Evolutionary conservation across 1,139 yeast genomes (phyloP), one percentile per base, ranked within the genome.

Genomic region (Eremothecium cymbalariae): DNA sequence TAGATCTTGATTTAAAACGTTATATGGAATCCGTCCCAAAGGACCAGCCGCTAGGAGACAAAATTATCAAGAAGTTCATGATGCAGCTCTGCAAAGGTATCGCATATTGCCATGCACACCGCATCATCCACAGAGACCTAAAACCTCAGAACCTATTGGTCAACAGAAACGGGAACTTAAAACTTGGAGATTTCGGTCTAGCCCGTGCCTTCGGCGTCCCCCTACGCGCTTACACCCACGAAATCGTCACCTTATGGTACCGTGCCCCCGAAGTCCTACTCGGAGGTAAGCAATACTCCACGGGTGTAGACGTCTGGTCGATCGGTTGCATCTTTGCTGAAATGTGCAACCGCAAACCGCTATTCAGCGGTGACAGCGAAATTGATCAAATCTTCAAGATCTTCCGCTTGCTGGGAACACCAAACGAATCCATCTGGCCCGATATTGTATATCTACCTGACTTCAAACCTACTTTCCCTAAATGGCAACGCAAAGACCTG

Each of bases 281-380:
- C 25, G 99, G 99, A 20, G 96, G 97, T 16, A 85, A 94, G 47
- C 97, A 90, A 60, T 90, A 90, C 61, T 84, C 95, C 33, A 90
- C 97, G 0, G 97, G 97, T 18, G 97, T 90, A 33, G 99, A 90
- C 59, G 86, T 93, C 80, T 90, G 99, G 99, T 84, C 95, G 12
- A 84, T 86, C 40, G 99, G 99, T 15, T 88, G 97, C 60, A 90
- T 90, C 39, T 90, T 93, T 63, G 98, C 97, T 4, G 99, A 90
- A 60, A 88, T 90, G 97, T 90, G 93, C 49, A 85, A 88, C 55
- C 71, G 98, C 44, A 85, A 85, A 60, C 97, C 99, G 7, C 63
- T 90, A 34, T 90, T 90, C 64, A 94, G 97, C 2, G 99, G 98
- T 19, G 98, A 90, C 60, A 84, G 95, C 11, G 98, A 90, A 60